A percentile compares a stretch with the other conserved stretches of the same genome.
phyloP scores from a whole-genome alignment of 352 stramenopile species.

The Globisporangium nagaii region DNA sequence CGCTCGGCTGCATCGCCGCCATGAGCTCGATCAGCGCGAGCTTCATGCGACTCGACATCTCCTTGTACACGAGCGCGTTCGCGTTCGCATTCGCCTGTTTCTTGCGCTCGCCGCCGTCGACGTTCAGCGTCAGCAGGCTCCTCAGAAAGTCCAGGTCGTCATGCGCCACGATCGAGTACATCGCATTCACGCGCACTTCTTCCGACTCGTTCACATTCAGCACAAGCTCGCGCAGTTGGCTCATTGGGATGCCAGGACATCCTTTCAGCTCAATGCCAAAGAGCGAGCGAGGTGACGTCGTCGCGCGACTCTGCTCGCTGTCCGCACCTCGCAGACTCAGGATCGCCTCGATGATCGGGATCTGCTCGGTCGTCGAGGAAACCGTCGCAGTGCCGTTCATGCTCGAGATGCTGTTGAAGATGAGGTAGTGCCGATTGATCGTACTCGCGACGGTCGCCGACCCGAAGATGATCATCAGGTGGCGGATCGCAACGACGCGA shows the following conservation, averaged over 20 bases:
- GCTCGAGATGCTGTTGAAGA: slow-evolving; percentile 74
- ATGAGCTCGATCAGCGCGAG: slow-evolving; percentile 67
- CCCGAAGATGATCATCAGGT: slow-evolving; percentile 62
- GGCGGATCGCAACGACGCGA: slow-evolving; percentile 53
- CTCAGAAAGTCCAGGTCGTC: slow-evolving; percentile 70
- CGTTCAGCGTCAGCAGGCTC: slow-evolving; percentile 44
- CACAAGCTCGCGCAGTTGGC: slow-evolving; percentile 59
- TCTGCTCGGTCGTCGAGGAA: slow-evolving; percentile 74
- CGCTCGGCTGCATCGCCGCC: slow-evolving; percentile 45
- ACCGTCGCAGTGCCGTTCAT: slow-evolving; percentile 55
- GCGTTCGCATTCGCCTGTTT: slow-evolving; percentile 47
- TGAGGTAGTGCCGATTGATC: slow-evolving; percentile 72
- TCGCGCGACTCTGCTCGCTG: slow-evolving; percentile 15
- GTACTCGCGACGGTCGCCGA: slow-evolving; percentile 53
- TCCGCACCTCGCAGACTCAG: slow-evolving; percentile 55
- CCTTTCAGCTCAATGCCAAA: slow-evolving; percentile 50
- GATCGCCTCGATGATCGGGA: slow-evolving; percentile 75
- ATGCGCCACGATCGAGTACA: slow-evolving; percentile 59
- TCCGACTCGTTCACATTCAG: slow-evolving; percentile 50
- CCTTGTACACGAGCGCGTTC: slow-evolving; percentile 48
- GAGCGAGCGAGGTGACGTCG: slow-evolving; percentile 24
- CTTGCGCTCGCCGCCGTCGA: slow-evolving; percentile 52
- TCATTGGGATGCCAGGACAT: slow-evolving; percentile 50
- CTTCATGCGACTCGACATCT: slow-evolving; percentile 71
- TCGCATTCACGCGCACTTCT: slow-evolving; percentile 56